Evolutionary conservation across 208 protist species (phyloP).

Genomic region (Pavlovales sp.): DNA sequence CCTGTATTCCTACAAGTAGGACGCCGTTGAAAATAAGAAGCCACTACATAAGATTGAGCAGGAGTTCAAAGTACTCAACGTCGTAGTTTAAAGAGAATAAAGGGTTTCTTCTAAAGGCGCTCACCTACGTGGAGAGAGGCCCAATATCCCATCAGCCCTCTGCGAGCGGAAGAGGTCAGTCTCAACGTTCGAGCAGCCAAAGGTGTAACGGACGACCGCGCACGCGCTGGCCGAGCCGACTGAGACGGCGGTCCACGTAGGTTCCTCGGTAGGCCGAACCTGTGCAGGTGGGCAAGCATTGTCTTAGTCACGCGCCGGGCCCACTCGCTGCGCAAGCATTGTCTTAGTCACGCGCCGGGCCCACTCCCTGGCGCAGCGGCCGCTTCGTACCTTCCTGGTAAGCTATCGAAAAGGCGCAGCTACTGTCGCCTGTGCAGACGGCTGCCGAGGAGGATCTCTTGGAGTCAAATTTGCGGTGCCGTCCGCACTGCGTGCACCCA

Average conservation of each 20-base stretch:
- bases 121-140: neutral
- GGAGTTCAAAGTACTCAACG: too few relatives aligned
- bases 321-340: too few relatives aligned
- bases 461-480: neutral
- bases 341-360: too few relatives aligned
- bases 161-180: constrained; percentile 12
- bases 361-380: too few relatives aligned
- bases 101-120: too few relatives aligned
- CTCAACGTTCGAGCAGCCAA: constrained; percentile 4
- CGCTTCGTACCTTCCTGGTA: neutral
- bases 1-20: too few relatives aligned
- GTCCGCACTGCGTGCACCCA: constrained; percentile 13
- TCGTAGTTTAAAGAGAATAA: too few relatives aligned
- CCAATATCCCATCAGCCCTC: constrained; percentile 26
- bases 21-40: too few relatives aligned
- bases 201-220: neutral
- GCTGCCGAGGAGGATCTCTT: too few relatives aligned
- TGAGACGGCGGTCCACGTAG: neutral
- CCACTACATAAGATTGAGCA: too few relatives aligned
- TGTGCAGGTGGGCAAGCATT: too few relatives aligned
- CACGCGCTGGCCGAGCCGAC: neutral
- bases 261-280: neutral
- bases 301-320: too few relatives aligned
- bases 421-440: neutral
- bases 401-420: neutral